phyloP scores from a whole-genome alignment of 305 asterid species.

The Rubia peregrina region DNA sequence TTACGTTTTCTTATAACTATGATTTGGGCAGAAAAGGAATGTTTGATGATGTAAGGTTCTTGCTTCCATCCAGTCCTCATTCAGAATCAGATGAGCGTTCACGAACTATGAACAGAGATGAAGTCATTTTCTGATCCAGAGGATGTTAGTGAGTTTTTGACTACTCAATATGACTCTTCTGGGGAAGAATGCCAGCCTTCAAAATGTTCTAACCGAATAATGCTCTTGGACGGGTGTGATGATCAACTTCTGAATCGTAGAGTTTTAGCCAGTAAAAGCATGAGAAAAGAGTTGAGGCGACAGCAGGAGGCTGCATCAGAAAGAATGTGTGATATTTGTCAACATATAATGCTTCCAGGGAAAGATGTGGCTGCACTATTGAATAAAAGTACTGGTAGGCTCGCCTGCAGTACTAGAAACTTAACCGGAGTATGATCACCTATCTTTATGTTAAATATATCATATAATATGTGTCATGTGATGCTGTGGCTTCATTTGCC shows the following conservation, averaged over 20 bases:
- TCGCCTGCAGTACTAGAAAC: constrained; percentile 89
- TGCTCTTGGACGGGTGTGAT: constrained; percentile 44
- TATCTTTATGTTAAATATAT: background rate
- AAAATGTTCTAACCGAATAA: constrained; percentile 31
- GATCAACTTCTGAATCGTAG: constrained; percentile 63
- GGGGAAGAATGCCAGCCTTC: constrained; percentile 75
- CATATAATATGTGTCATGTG: background rate
- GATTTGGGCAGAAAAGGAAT: constrained; percentile 63
- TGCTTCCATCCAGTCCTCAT: constrained; percentile 55
- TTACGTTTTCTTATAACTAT: constrained; percentile 63
- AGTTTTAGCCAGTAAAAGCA: constrained; percentile 52
- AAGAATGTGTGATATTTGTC: constrained; percentile 83
- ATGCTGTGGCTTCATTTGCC: constrained; percentile 1
- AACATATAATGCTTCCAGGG: constrained; percentile 74
- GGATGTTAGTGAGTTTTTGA: constrained; percentile 34
- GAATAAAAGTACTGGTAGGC: constrained; percentile 72
- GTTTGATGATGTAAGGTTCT: constrained; percentile 42
- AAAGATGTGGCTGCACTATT: constrained; percentile 83
- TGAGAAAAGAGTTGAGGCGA: constrained; percentile 65
- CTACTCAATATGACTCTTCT: constrained; percentile 55
- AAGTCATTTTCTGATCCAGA: constrained; percentile 82
- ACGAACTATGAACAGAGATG: constrained; percentile 38
- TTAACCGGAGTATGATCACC: constrained; percentile 58
- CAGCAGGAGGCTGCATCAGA: constrained; percentile 61
- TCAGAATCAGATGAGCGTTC: constrained; percentile 47